phyloP scores from a whole-genome alignment of 2,329 filamentous ascomycete genomes.

The Diatrype stigma region DNA sequence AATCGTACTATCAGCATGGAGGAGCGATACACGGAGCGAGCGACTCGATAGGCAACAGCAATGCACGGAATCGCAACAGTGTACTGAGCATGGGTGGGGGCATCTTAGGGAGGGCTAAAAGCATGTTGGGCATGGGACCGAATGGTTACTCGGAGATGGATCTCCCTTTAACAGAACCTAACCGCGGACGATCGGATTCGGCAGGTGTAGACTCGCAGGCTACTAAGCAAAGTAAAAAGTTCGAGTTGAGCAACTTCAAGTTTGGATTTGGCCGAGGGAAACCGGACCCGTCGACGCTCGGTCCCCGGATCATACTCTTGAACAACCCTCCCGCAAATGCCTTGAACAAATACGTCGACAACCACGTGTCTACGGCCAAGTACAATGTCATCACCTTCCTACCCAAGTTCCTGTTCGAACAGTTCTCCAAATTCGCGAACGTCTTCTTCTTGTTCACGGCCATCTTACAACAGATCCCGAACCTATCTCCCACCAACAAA shows the following conservation, averaged over 20 bases:
- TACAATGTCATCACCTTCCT: conserved; percentile 93
- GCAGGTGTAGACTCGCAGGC: conserved; percentile 24
- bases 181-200: conserved; percentile 35
- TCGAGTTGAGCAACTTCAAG: conserved; percentile 76
- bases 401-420: conserved; percentile 95
- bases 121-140: conserved; percentile 80
- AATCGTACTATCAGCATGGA: conserved; percentile 78
- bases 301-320: conserved; percentile 87
- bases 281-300: conserved; percentile 83
- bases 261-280: conserved; percentile 85
- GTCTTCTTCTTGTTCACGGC: conserved; percentile 99
- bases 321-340: conserved; percentile 95
- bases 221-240: conserved; percentile 51
- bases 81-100: conserved; percentile 84
- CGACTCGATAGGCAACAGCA: conserved; percentile 41
- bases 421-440: conserved; percentile 99
- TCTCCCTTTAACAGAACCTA: conserved; percentile 80
- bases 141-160: conserved; percentile 94
- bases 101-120: conserved; percentile 81
- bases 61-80: conserved; percentile 78
- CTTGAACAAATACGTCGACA: conserved; percentile 86
- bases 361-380: conserved; percentile 95
- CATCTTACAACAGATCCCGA: conserved; percentile 88
- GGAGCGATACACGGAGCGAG: conserved; percentile 42
- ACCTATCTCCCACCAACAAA: conserved; percentile 88